phyloP scores from a whole-genome alignment of 805 yeast genomes.

The Blastobotrys mokoenaii region DNA sequence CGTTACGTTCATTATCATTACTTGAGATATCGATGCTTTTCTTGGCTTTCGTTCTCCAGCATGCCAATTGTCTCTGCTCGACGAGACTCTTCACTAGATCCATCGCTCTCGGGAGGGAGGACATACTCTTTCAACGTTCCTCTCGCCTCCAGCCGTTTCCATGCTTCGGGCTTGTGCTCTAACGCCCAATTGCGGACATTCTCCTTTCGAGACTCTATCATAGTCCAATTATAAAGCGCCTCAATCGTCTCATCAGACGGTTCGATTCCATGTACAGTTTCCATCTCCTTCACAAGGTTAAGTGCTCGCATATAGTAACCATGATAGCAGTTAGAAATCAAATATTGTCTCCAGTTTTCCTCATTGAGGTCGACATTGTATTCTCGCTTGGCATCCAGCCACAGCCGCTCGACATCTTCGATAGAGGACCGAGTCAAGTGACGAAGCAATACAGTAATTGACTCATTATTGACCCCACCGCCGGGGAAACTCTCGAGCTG shows the following conservation, averaged over 20 bases:
- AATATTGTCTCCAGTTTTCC: conserved; percentile 47
- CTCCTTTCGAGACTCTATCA: conserved; percentile 30
- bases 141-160: conserved; percentile 31
- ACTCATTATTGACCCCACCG: conserved; percentile 45
- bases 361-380: conserved; percentile 46
- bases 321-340: conserved; percentile 64
- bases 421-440: conserved; percentile 47
- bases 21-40: background rate
- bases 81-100: background rate
- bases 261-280: conserved; percentile 27
- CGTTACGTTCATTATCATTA: no score
- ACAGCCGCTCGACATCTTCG: conserved; percentile 49
- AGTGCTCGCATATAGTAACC: conserved; percentile 53
- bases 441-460: conserved; percentile 59
- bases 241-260: conserved; percentile 22
- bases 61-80: conserved; percentile 1
- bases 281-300: conserved; percentile 39
- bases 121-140: conserved; percentile 25
- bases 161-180: conserved; percentile 27
- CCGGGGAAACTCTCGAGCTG: conserved; percentile 49
- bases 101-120: conserved; percentile 24
- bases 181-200: conserved; percentile 35
- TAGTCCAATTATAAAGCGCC: conserved; percentile 37
- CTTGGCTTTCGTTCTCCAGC: background rate
- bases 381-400: conserved; percentile 41